Evolutionary conservation across 306 rosid species (phyloP).

Genomic region (Quercus dentata): DNA sequence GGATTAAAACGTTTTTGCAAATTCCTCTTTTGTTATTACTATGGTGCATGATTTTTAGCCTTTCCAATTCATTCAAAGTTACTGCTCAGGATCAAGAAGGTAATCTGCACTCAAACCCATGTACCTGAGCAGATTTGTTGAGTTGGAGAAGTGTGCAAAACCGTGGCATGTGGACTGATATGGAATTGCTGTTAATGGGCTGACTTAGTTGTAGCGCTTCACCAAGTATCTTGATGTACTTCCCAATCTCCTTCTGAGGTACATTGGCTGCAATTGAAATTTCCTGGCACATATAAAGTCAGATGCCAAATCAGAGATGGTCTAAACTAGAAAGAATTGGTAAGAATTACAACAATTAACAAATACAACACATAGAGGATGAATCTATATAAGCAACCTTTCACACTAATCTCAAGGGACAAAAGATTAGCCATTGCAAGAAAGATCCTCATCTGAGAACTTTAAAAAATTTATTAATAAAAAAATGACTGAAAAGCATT

Average conservation of each 20-base stretch:
- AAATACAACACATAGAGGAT: neutral
- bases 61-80: conserved; percentile 6
- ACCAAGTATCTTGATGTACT: conserved; percentile 94
- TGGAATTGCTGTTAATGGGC: conserved; percentile 93
- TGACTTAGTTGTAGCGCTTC: conserved; percentile 96
- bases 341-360: neutral
- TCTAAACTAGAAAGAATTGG: neutral
- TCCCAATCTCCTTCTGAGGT: conserved; percentile 90
- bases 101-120: conserved; percentile 1
- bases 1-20: neutral
- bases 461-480: neutral
- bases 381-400: neutral
- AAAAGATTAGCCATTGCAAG: neutral
- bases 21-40: neutral
- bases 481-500: neutral
- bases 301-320: conserved; percentile 23
- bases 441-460: neutral
- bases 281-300: conserved; percentile 53
- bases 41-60: neutral
- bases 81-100: neutral
- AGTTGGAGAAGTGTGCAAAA: conserved; percentile 97
- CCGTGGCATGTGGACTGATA: conserved; percentile 95
- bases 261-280: conserved; percentile 96
- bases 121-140: conserved; percentile 97
- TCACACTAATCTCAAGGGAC: neutral